Evolutionary conservation across 805 yeast genomes (phyloP), one percentile per base, ranked within the genome.

Genomic region (Torulaspora gathmanii): DNA sequence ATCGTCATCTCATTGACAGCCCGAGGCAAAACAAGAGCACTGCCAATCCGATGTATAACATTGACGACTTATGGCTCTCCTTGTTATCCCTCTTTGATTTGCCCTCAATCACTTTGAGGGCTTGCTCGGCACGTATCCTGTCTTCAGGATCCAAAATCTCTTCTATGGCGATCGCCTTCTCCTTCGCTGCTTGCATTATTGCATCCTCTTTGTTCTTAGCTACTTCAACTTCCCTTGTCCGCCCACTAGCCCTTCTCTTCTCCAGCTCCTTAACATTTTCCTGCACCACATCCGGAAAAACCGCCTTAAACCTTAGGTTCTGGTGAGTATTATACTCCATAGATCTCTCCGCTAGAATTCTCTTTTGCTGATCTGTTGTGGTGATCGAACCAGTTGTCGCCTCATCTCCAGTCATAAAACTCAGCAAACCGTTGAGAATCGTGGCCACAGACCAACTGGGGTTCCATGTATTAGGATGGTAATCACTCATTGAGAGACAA

Each of bases 391-490:
- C 97, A 0, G 96, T 83, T 1, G 96, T 86, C 20, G 76, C 69
- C 54, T 90, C 97, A 47, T 78, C 78, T 8, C 93, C 83, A 0
- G 95, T 87, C 98, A 90, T 90, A 59, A 90, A 90, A 61, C 95
- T 86, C 53, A 90, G 70, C 29, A 90, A 70, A 0, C 97, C 98
- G 9, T 82, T 86, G 55, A 90, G 72, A 16, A 90, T 90, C 0
- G 97, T 89, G 27, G 87, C 73, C 20, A 90, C 96, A 36, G 89
- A 80, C 97, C 97, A 90, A 5, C 95, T 88, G 1, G 98, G 97
- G 64, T 90, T 89, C 98, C 98, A 90, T 1, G 84, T 71, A 63
- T 89, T 93, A 3, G 96, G 96, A 57, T 90, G 98, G 64, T 80
- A 90, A 67, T 90, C 97, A 57, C 95, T 83, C 83, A 90, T 89